phyloP scores from a whole-genome alignment of 2,329 filamentous ascomycete species.

The Nannizziopsis arthrosporioides region DNA sequence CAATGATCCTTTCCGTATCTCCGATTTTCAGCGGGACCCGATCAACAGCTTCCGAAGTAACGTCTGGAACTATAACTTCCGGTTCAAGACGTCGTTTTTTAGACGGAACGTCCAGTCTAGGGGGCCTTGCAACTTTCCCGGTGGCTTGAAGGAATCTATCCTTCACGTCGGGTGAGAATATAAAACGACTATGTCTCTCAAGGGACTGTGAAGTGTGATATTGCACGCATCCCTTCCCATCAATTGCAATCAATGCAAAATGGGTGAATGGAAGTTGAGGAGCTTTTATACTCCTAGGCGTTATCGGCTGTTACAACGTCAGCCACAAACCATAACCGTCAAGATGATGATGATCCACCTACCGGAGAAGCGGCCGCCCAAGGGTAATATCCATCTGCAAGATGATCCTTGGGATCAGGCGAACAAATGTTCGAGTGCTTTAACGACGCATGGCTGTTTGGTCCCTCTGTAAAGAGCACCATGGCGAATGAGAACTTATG shows the following conservation, averaged over 20 bases:
- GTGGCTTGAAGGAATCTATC: conserved; percentile 10
- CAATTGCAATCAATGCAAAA: conserved; percentile 14
- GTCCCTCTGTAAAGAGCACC: conserved; percentile 1
- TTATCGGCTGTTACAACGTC: conserved; percentile 2
- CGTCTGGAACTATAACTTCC: conserved; percentile 2
- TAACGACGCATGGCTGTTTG: not conserved
- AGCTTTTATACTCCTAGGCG: not conserved
- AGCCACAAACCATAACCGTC: not conserved
- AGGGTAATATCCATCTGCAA: conserved; percentile 1
- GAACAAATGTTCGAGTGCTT: not conserved
- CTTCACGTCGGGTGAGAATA: conserved; percentile 13
- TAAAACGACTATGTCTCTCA: conserved; percentile 8
- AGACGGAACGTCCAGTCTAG: not conserved
- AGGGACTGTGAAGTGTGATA: conserved; percentile 12
- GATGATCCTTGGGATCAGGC: not conserved
- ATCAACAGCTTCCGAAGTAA: conserved; percentile 9
- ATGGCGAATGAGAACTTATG: too few species aligned
- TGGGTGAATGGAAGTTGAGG: conserved; percentile 9
- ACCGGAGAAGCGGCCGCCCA: conserved; percentile 1
- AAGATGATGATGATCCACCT: not conserved
- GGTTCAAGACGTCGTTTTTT: conserved; percentile 7
- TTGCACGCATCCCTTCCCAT: conserved; percentile 11
- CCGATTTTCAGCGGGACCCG: conserved; percentile 25
- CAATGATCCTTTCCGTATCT: conserved; percentile 27
- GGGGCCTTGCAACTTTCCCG: not conserved